phyloP scores from a whole-genome alignment of 2,329 filamentous ascomycete species.

The Bimuria novae-zelandiae region DNA sequence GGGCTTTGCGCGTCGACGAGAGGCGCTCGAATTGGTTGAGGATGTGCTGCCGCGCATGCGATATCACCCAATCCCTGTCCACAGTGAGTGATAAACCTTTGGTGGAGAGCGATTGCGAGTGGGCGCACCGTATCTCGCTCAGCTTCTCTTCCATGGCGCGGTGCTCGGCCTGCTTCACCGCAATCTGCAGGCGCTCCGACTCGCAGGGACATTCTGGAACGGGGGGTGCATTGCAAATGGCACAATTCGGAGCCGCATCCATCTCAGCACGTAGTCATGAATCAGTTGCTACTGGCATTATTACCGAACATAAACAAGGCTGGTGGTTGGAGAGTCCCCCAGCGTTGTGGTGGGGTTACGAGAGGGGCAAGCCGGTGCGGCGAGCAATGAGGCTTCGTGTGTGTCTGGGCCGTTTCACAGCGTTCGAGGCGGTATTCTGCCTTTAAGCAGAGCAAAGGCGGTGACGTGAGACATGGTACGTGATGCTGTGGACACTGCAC shows the following conservation, averaged over 20 bases:
- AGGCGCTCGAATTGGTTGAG: constrained; percentile 50
- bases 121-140: constrained; percentile 40
- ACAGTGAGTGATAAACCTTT: constrained; percentile 20
- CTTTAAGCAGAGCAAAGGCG: constrained; percentile 34
- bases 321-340: too few species aligned
- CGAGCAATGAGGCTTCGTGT: constrained; percentile 17
- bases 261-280: constrained; percentile 36
- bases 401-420: constrained; percentile 26
- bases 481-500: constrained; percentile 37
- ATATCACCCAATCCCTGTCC: constrained; percentile 52
- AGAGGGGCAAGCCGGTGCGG: constrained; percentile 12
- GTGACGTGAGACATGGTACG: constrained; percentile 46
- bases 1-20: constrained; percentile 46
- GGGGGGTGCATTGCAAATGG: constrained; percentile 47
- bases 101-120: neutral
- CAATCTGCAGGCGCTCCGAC: constrained; percentile 46
- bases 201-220: constrained; percentile 48
- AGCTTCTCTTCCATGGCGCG: constrained; percentile 44
- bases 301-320: constrained; percentile 20
- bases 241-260: constrained; percentile 47
- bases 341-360: constrained; percentile 1
- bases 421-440: constrained; percentile 25
- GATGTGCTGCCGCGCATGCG: constrained; percentile 51
- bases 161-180: constrained; percentile 46
- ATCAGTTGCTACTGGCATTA: constrained; percentile 32